Base-by-base conservation (phyloP, 2,329 filamentous ascomycete species). In the Neodidymelliopsis sp. region DNA sequence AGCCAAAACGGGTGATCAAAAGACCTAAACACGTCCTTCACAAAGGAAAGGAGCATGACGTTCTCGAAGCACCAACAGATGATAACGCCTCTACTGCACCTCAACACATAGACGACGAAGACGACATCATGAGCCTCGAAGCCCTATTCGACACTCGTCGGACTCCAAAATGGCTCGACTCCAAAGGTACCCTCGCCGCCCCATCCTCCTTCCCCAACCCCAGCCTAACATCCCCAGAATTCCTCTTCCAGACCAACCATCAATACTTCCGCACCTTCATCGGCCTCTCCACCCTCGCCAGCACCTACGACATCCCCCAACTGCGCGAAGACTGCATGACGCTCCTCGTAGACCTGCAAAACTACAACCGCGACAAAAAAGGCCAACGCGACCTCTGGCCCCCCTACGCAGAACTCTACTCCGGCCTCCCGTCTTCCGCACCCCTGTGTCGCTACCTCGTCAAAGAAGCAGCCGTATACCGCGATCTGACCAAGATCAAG, bases 271-370 rank as follows among this genome's bases (percentile, higher is more conserved):
- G 43, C 11, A 48, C 39, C 20, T 52, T 58, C 42, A 38, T 58
- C 29, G 49, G 54, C n/a, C 52, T 60, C 19, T 52, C 31, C 34
- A 46, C 57, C 4, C 37, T 60, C 3, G 57, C 54, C 13, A 37
- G 45, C 23, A 35, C 28, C 15, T 54, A 59, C 46, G 53, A 59
- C 43, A 49, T 48, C 15, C 45, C 44, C 2, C 46, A 56, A 15
- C 49, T 59, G 7, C 31, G 37, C 19, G 27, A 28, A 5, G 53
- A 59, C 36, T 31, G 44, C 31, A 54, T 57, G 42, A 56, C 49
- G 6, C 22, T 53, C 1, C 34, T 56, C 2, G 49, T 49, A 0
- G 42, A 54, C 1, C 37, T 54, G 16, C 45, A 56, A 10, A 48
- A 51, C 39, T 48, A 48, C 30, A 48, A 53, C 16, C 49, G 44